Evolutionary conservation across 106 monocot species (phyloP).

Genomic region (Allium sativum): DNA sequence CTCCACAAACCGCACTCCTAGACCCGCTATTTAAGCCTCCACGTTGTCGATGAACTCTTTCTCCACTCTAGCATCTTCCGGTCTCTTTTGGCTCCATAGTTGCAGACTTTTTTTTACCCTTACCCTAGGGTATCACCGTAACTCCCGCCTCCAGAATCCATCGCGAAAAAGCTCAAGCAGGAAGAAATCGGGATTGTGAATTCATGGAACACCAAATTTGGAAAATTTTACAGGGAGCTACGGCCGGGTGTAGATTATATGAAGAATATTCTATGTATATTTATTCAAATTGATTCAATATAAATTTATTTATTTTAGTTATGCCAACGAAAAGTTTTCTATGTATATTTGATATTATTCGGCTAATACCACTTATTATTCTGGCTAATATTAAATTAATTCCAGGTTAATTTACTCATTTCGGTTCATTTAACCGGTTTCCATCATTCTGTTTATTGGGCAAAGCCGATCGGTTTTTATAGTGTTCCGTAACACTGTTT

Average conservation of each 20-base stretch:
- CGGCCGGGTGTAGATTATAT: slow-evolving; percentile 78
- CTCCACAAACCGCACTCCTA: slow-evolving; percentile 84
- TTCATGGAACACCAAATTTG: slow-evolving; percentile 75
- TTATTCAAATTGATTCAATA: too few relatives aligned
- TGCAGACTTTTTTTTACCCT: slow-evolving; percentile 71
- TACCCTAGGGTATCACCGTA: slow-evolving; percentile 68
- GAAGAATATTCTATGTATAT: slow-evolving; percentile 78
- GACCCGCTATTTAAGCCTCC: slow-evolving; percentile 74
- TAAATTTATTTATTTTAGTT: too few relatives aligned
- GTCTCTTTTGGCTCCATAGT: slow-evolving; percentile 39
- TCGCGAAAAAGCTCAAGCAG: slow-evolving; percentile 51
- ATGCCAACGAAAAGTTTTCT: too few relatives aligned
- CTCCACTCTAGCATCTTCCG: slow-evolving; percentile 85
- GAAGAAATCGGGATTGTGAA: slow-evolving; percentile 74
- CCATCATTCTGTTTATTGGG: too few relatives aligned
- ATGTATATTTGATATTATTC: too few relatives aligned
- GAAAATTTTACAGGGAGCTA: slow-evolving; percentile 66
- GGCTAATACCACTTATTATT: too few relatives aligned
- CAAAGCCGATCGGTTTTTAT: too few relatives aligned
- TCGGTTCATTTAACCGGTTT: too few relatives aligned
- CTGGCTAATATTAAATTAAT: too few relatives aligned
- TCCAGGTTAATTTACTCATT: too few relatives aligned
- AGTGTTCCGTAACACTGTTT: too few relatives aligned
- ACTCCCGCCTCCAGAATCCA: slow-evolving; percentile 65
- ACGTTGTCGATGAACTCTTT: slow-evolving; percentile 75